These are phyloP conservation scores for Lentinula aciculospora DNA, from an alignment of 768 basidiomycete species.

Conservation along the genomic window DNA sequence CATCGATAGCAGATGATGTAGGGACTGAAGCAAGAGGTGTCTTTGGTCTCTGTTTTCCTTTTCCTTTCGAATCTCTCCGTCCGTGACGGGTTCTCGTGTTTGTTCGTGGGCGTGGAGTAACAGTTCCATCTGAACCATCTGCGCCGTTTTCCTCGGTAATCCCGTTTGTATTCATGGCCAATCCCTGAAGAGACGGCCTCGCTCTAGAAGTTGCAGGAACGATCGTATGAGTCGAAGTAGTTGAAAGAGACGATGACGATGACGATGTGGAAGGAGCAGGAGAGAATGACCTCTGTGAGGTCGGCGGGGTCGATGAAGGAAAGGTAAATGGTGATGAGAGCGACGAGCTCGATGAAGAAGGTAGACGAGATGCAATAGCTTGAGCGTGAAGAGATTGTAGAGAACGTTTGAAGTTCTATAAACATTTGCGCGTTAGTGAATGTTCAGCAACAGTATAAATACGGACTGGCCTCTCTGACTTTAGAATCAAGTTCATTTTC, in stretches of 20 bases:
- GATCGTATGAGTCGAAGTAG: conserved; percentile 67
- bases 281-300: conserved; percentile 28
- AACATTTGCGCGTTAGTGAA: background rate
- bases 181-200: conserved; percentile 16
- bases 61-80: background rate
- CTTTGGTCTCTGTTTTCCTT: background rate
- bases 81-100: background rate
- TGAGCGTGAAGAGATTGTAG: conserved; percentile 30
- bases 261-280: conserved; percentile 54
- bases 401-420: conserved; percentile 32
- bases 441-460: conserved; percentile 8
- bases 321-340: conserved; percentile 17
- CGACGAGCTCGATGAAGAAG: background rate
- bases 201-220: conserved; percentile 46
- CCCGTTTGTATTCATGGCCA: conserved; percentile 8
- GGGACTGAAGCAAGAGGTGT: background rate
- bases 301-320: conserved; percentile 22
- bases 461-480: conserved; percentile 43
- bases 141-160: background rate
- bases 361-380: conserved; percentile 3
- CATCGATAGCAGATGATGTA: background rate
- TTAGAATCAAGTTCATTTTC: conserved; percentile 56
- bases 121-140: conserved; percentile 1
- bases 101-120: background rate
- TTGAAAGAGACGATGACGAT: conserved; percentile 67